A percentile compares a stretch with the other conserved stretches of the same genome.
phyloP scores from a whole-genome alignment of 2,329 filamentous ascomycete genomes.

The Sodiomyces alkalinus region DNA sequence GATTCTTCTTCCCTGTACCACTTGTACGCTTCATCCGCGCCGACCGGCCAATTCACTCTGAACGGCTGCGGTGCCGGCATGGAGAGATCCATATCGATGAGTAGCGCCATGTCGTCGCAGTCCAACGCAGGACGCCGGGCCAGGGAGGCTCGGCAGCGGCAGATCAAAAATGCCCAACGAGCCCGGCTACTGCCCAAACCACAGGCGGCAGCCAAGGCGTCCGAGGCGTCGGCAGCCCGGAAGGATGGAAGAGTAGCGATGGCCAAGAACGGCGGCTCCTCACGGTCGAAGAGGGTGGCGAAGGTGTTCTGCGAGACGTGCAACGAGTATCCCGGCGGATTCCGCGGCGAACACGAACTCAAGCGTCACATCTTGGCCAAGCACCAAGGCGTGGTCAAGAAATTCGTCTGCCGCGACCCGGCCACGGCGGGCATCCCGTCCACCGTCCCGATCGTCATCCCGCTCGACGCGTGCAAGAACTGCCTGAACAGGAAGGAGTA shows the following conservation, averaged over 20 bases:
- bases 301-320: conserved; percentile 60
- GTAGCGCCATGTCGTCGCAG: conserved; percentile 27
- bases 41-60: conserved; percentile 15
- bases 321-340: conserved; percentile 58
- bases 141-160: conserved; percentile 30
- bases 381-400: conserved; percentile 42
- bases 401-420: conserved; percentile 44
- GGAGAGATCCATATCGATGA: conserved; percentile 32
- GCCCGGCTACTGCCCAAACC: conserved; percentile 31
- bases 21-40: conserved; percentile 15
- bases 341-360: conserved; percentile 75
- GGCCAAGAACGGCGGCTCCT: conserved; percentile 25
- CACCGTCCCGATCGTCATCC: conserved; percentile 37
- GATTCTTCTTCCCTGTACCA: conserved; percentile 11
- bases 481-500: conserved; percentile 68
- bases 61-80: conserved; percentile 19
- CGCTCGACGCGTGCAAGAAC: conserved; percentile 69
- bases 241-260: conserved; percentile 28
- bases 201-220: conserved; percentile 12
- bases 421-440: conserved; percentile 19
- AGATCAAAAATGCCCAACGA: conserved; percentile 25
- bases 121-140: conserved; percentile 29
- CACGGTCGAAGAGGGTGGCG: conserved; percentile 52
- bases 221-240: conserved; percentile 12
- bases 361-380: conserved; percentile 50